Evolutionary conservation across 192 early-diverging fungal genomes (phyloP).

Genomic region (Umbelopsis isabellina): DNA sequence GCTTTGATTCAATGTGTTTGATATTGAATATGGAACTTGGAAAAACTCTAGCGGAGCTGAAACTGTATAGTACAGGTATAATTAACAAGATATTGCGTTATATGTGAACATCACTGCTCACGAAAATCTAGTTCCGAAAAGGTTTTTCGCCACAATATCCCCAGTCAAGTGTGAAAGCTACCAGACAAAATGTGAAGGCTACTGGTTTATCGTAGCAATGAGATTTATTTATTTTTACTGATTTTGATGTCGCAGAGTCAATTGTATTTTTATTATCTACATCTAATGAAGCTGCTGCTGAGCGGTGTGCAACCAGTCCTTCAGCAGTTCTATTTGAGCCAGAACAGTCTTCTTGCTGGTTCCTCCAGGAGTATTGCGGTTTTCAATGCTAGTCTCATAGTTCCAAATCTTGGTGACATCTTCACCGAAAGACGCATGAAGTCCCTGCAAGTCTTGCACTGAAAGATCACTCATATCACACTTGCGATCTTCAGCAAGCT

Average conservation of each 20-base stretch:
- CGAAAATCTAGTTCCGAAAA: background rate
- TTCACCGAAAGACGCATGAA: constrained; percentile 83
- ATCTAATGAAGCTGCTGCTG: constrained; percentile 21
- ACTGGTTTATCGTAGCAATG: background rate
- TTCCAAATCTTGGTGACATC: constrained; percentile 88
- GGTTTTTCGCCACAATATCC: too few species aligned
- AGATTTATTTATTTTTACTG: too few species aligned
- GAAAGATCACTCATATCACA: constrained; percentile 73
- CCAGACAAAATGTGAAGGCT: constrained; percentile 1
- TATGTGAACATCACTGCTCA: background rate
- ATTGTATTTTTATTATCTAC: constrained; percentile 7
- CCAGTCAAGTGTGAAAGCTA: constrained; percentile 23
- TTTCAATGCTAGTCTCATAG: constrained; percentile 90
- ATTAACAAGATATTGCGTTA: too few species aligned
- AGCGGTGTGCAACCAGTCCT: constrained; percentile 53
- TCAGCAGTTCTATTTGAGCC: constrained; percentile 81
- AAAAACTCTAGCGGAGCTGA: too few species aligned
- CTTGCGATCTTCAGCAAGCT: constrained; percentile 88
- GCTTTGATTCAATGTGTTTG: too few species aligned
- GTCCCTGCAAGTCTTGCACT: constrained; percentile 77
- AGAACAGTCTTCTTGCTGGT: constrained; percentile 79
- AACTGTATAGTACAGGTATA: too few species aligned
- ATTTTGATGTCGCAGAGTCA: background rate
- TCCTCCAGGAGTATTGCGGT: constrained; percentile 86
- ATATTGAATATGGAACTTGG: too few species aligned